A percentile compares a stretch with the other conserved stretches of the same genome.
phyloP scores from a whole-genome alignment of 306 rosid species.

The Dalbergia cochinchinensis region DNA sequence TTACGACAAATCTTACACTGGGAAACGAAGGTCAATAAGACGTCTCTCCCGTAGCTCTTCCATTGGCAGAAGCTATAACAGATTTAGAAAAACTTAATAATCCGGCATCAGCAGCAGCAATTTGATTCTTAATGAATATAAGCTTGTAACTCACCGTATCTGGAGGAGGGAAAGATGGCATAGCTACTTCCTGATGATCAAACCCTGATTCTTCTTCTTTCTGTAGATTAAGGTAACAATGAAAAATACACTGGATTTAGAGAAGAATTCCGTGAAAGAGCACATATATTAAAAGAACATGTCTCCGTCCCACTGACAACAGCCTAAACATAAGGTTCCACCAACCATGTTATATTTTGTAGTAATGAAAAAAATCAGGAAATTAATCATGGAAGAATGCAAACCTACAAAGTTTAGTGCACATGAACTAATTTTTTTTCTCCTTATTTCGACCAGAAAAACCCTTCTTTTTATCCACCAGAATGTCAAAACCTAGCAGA shows the following conservation, averaged over 20 bases:
- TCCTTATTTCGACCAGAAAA: constrained; percentile 1
- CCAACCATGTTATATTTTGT: not conserved
- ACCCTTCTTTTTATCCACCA: not conserved
- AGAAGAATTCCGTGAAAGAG: constrained; percentile 32
- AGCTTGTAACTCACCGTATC: constrained; percentile 63
- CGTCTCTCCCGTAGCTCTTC: constrained; percentile 57
- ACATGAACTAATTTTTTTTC: constrained; percentile 12
- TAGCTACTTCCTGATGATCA: constrained; percentile 74
- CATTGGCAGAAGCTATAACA: constrained; percentile 50
- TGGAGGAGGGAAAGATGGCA: constrained; percentile 81
- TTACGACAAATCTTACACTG: constrained; percentile 46
- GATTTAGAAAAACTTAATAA: constrained; percentile 21
- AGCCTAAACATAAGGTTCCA: constrained; percentile 31
- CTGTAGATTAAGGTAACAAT: constrained; percentile 59
- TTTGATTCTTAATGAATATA: constrained; percentile 28
- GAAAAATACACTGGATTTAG: constrained; percentile 23
- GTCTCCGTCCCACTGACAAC: constrained; percentile 6
- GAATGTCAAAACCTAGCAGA: not conserved
- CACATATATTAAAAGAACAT: constrained; percentile 5
- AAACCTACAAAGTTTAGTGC: constrained; percentile 40
- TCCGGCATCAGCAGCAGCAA: constrained; percentile 19
- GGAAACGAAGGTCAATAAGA: constrained; percentile 53
- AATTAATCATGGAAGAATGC: constrained; percentile 37
- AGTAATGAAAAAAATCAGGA: constrained; percentile 1
- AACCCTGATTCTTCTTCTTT: constrained; percentile 78